These are phyloP conservation scores for Russula ochroleuca DNA, from an alignment of 768 basidiomycete genomes.

Conservation along the genomic window DNA sequence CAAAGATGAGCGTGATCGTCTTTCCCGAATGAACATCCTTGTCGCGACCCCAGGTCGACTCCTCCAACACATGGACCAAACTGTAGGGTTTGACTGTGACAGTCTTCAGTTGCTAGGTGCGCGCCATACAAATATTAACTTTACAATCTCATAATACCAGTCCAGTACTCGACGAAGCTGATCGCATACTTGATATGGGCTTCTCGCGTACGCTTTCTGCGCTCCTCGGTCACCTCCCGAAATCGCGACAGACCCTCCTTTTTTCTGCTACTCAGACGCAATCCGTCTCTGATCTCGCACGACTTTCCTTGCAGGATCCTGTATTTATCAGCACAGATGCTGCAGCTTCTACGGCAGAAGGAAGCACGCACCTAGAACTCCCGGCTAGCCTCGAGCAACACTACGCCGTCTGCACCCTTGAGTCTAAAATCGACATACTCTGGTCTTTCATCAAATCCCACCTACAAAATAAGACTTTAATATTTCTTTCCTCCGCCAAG, in stretches of 20 bases:
- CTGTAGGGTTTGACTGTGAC: conserved; percentile 86
- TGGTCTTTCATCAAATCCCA: conserved; percentile 96
- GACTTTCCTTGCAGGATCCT: conserved; percentile 82
- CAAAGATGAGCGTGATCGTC: conserved; percentile 84
- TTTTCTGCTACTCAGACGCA: conserved; percentile 97
- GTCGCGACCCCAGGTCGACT: conserved; percentile 94
- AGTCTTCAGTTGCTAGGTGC: conserved; percentile 87
- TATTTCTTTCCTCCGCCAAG: conserved; percentile 93
- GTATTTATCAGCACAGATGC: conserved; percentile 60
- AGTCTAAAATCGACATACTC: conserved; percentile 84
- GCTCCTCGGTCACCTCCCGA: conserved; percentile 86
- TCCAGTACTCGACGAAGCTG: conserved; percentile 92
- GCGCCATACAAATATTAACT: conserved; percentile 31
- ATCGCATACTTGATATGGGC: conserved; percentile 95
- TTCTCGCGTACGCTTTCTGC: conserved; percentile 87
- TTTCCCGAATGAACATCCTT: conserved; percentile 96
- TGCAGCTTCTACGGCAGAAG: conserved; percentile 36
- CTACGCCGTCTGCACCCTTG: conserved; percentile 77
- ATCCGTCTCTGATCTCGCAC: conserved; percentile 82
- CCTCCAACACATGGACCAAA: conserved; percentile 98
- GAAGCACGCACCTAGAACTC: conserved; percentile 46
- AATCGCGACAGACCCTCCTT: conserved; percentile 87
- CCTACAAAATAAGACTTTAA: conserved; percentile 83
- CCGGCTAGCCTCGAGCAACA: conserved; percentile 83
- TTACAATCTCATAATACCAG: background rate